phyloP scores from a whole-genome alignment of 495 filamentous ascomycete species.

The Neurospora discreta region DNA sequence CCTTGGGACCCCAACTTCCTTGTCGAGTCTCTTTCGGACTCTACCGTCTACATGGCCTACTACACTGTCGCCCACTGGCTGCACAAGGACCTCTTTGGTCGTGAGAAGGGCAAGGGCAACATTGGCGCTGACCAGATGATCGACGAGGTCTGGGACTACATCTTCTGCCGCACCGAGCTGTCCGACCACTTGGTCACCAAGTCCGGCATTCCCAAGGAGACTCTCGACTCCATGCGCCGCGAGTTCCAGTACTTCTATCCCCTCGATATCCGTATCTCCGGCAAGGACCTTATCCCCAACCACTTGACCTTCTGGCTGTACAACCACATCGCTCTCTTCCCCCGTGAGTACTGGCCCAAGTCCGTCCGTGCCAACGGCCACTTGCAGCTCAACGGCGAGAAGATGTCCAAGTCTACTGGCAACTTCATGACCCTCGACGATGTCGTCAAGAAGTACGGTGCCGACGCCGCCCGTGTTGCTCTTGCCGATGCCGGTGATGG shows the following conservation, averaged over 20 bases:
- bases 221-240: constrained; percentile 65
- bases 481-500: constrained; percentile 92
- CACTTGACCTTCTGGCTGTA: constrained; percentile 97
- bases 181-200: constrained; percentile 46
- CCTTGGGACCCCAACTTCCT: constrained; percentile 90
- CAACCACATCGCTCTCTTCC: constrained; percentile 84
- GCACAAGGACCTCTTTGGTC: constrained; percentile 67
- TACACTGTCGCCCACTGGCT: constrained; percentile 89
- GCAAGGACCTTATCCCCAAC: constrained; percentile 80
- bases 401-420: constrained; percentile 92
- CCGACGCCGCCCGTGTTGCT: constrained; percentile 83
- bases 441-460: constrained; percentile 82
- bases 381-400: constrained; percentile 86
- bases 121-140: constrained; percentile 80
- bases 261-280: constrained; percentile 70
- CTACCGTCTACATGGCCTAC: constrained; percentile 92
- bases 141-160: constrained; percentile 93
- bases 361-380: constrained; percentile 83
- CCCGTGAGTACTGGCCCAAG: constrained; percentile 73
- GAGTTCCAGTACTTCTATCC: constrained; percentile 98
- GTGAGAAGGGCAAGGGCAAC: constrained; percentile 49
- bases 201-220: constrained; percentile 58
- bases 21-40: constrained; percentile 86
- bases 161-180: constrained; percentile 57
- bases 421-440: constrained; percentile 92